Conservation (phyloP, 805 yeast genomes). For the Yamadazyma kitorensis region DNA sequence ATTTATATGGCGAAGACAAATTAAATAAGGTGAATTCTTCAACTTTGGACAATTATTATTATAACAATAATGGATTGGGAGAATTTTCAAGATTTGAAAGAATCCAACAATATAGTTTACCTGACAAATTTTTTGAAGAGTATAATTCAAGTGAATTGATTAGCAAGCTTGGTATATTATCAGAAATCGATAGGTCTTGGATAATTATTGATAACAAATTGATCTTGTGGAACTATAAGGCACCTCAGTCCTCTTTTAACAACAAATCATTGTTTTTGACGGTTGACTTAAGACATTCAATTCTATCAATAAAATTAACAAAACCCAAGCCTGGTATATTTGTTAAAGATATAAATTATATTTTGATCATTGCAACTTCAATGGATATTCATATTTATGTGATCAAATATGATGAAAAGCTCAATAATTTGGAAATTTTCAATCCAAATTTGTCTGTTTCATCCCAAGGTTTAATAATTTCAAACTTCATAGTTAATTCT, state of each 20-base stretch:
- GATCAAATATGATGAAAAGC: conserved; percentile 48
- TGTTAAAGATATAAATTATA: conserved; percentile 68
- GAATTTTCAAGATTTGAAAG: conserved; percentile 76
- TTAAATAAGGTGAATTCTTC: conserved; percentile 44
- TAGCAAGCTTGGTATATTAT: conserved; percentile 79
- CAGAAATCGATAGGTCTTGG: conserved; percentile 83
- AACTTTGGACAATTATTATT: conserved; percentile 63
- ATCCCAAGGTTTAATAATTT: conserved; percentile 72
- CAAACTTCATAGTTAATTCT: conserved; percentile 56
- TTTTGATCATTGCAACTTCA: conserved; percentile 78
- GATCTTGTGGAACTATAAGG: conserved; percentile 78
- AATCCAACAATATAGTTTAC: conserved; percentile 64
- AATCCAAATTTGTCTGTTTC: conserved; percentile 83
- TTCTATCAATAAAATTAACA: conserved; percentile 72
- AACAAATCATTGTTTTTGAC: conserved; percentile 59
- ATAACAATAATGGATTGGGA: conserved; percentile 45
- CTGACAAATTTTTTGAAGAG: conserved; percentile 76
- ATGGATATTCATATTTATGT: conserved; percentile 76
- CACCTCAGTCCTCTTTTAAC: conserved; percentile 47
- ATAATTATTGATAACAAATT: conserved; percentile 76
- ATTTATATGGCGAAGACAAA: conserved; percentile 53
- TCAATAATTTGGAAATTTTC: conserved; percentile 60
- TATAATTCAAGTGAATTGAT: conserved; percentile 62
- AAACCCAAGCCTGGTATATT: conserved; percentile 81
- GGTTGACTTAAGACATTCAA: conserved; percentile 77